phyloP scores from a whole-genome alignment of 2,329 filamentous ascomycete species.

The Coleophoma eucalyptorum region DNA sequence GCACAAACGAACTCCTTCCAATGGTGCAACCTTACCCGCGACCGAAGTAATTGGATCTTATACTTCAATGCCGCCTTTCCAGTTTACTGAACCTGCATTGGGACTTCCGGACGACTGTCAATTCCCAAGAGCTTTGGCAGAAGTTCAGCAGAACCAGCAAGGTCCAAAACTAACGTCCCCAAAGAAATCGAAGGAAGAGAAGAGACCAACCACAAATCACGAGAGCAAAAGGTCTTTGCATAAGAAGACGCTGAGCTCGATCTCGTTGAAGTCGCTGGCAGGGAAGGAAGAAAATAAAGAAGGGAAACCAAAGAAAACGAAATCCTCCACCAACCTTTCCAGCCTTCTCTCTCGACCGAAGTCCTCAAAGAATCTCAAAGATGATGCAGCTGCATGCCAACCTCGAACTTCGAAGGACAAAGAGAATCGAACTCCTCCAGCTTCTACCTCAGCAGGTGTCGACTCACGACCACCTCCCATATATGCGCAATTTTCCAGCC shows the following conservation, averaged over 20 bases:
- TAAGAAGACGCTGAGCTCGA: constrained; percentile 39
- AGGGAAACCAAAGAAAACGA: constrained; percentile 68
- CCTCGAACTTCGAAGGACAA: constrained; percentile 61
- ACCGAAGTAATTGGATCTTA: constrained; percentile 14
- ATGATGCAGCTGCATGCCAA: constrained; percentile 45
- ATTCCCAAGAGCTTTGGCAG: constrained; percentile 45
- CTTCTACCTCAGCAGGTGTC: constrained; percentile 37
- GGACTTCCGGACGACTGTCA: constrained; percentile 31
- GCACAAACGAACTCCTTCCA: constrained; percentile 25
- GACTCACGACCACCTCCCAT: constrained; percentile 60
- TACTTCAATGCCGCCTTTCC: constrained; percentile 15
- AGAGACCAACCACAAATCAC: constrained; percentile 23
- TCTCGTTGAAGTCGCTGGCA: constrained; percentile 40
- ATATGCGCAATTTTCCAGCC: constrained; percentile 68
- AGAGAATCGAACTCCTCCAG: constrained; percentile 70
- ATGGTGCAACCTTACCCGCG: constrained; percentile 18
- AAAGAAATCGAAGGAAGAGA: constrained; percentile 32
- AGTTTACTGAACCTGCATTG: constrained; percentile 19
- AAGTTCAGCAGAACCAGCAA: constrained; percentile 52
- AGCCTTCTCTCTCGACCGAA: constrained; percentile 72
- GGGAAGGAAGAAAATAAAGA: constrained; percentile 30
- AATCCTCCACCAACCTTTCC: constrained; percentile 79
- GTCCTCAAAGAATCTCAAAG: constrained; percentile 65
- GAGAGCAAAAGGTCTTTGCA: constrained; percentile 32
- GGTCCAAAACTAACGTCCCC: constrained; percentile 35